Percentiles rank a stretch among this genome's conserved stretches.
phyloP scores from a whole-genome alignment of 208 protist species.

The Lotmaria passim region DNA sequence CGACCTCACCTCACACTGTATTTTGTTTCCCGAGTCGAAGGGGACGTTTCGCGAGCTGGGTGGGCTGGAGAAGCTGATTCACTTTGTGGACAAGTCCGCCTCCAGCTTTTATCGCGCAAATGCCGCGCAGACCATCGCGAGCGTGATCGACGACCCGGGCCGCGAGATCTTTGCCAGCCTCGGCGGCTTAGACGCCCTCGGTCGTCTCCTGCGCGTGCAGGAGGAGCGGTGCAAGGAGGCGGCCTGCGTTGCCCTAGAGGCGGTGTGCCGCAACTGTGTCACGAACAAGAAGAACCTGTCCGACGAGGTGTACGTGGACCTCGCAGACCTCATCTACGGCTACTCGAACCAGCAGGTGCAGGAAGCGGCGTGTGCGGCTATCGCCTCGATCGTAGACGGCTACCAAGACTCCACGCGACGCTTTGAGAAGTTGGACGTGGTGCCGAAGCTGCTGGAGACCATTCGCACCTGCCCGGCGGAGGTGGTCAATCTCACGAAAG shows the following conservation, averaged over 20 bases:
- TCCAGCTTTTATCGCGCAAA: constrained; percentile 88
- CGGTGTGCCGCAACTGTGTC: constrained; percentile 73
- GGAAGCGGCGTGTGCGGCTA: constrained; percentile 84
- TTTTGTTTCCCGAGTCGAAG: constrained; percentile 88
- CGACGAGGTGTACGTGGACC: constrained; percentile 60
- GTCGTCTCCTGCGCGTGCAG: constrained; percentile 74
- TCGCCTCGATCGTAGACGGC: constrained; percentile 85
- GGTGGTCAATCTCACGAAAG: constrained; percentile 89
- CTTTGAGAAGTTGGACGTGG: constrained; percentile 78
- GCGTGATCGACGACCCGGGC: constrained; percentile 87
- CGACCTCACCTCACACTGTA: constrained; percentile 90
- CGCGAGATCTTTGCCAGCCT: constrained; percentile 60
- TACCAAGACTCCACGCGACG: constrained; percentile 60
- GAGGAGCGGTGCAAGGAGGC: constrained; percentile 93
- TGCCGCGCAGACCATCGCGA: constrained; percentile 88
- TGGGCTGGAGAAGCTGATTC: constrained; percentile 79
- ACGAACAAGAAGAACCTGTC: constrained; percentile 74
- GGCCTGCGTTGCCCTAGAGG: constrained; percentile 87
- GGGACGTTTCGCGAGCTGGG: constrained; percentile 81
- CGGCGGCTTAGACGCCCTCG: constrained; percentile 78
- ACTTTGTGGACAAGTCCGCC: constrained; percentile 82
- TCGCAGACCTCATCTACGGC: constrained; percentile 86
- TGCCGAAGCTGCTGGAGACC: constrained; percentile 87
- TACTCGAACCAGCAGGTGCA: constrained; percentile 93
- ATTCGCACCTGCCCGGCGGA: constrained; percentile 86